phyloP scores from a whole-genome alignment of 2,329 filamentous ascomycete genomes.

The Trichophyton mentagrophytes region DNA sequence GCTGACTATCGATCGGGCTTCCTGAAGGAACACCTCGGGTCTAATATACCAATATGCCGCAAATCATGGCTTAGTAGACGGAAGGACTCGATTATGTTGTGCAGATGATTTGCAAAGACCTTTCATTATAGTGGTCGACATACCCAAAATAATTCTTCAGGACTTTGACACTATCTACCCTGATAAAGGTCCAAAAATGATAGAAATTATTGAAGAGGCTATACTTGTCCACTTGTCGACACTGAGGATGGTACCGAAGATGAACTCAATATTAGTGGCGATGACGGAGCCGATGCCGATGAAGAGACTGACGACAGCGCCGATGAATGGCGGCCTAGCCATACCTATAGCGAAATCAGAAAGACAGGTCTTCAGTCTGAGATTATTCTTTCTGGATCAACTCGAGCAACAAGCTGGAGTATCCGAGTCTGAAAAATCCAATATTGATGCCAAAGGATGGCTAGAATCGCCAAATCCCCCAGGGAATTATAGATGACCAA shows the following conservation, averaged over 20 bases:
- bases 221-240: background rate
- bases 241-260: too few species aligned
- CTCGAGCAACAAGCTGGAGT: background rate
- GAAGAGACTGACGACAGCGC: too few species aligned
- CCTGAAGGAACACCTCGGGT: background rate
- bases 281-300: too few species aligned
- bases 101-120: background rate
- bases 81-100: background rate
- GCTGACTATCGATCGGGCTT: background rate
- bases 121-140: background rate
- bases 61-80: background rate
- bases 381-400: background rate
- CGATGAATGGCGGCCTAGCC: too few species aligned
- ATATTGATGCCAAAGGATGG: constrained; percentile 3
- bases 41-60: background rate
- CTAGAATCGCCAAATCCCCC: background rate
- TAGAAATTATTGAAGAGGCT: background rate
- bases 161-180: background rate
- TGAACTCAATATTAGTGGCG: too few species aligned
- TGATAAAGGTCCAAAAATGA: background rate
- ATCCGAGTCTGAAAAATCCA: background rate
- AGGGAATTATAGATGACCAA: background rate
- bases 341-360: too few species aligned
- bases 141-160: background rate
- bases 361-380: background rate